Evolutionary conservation across 306 rosid species (phyloP).

Genomic region (Cicer chorassanicum): DNA sequence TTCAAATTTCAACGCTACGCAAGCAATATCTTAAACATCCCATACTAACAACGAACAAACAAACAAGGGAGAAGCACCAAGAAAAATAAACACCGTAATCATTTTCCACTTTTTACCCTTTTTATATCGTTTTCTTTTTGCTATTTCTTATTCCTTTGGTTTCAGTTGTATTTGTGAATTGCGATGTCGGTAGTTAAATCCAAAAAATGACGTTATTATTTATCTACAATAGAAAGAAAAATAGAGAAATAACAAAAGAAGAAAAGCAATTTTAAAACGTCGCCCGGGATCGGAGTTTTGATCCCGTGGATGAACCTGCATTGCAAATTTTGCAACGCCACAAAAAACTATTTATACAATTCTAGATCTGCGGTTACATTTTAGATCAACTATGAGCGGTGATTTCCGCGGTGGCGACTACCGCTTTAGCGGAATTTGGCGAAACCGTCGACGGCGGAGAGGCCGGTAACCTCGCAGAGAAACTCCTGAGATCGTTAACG

Average conservation of each 20-base stretch:
- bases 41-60: conserved; percentile 13
- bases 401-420: conserved; percentile 19
- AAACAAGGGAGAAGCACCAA: background rate
- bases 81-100: background rate
- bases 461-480: conserved; percentile 64
- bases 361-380: conserved; percentile 39
- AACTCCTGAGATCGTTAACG: conserved; percentile 48
- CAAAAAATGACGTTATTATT: conserved; percentile 37
- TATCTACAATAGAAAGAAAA: conserved; percentile 27
- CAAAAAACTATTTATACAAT: background rate
- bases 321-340: background rate
- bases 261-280: conserved; percentile 4
- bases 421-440: background rate
- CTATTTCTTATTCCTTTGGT: conserved; percentile 34
- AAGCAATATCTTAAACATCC: conserved; percentile 10
- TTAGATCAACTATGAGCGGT: conserved; percentile 37
- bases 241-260: conserved; percentile 4
- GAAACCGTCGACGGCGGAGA: conserved; percentile 36
- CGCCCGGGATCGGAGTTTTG: conserved; percentile 9
- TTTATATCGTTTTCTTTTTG: background rate
- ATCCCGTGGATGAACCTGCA: background rate
- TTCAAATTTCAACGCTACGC: conserved; percentile 9
- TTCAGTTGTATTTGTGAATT: background rate
- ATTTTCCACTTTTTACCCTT: background rate
- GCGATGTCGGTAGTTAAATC: conserved; percentile 23